Percentiles rank a stretch among this genome's conserved stretches.
These are phyloP conservation scores for Miscanthus lutarioriparius DNA, from an alignment of 176 grass and related monocot species.

Conservation along the genomic window DNA sequence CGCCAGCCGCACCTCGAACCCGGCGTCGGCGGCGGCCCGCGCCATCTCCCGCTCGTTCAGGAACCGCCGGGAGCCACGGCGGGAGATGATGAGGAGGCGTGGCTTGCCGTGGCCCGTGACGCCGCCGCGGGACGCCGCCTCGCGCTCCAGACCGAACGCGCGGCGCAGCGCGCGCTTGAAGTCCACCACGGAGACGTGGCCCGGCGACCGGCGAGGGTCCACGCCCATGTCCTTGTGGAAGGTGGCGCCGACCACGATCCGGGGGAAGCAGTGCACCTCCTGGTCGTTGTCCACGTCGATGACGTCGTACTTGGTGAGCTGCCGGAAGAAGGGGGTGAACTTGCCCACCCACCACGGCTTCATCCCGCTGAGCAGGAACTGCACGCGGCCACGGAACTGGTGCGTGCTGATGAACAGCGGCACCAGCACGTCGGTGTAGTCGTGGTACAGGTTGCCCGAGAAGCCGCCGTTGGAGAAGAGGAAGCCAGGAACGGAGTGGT, in stretches of 20 bases:
- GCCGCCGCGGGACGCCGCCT: slow-evolving; percentile 48
- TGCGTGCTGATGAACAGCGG: slow-evolving; percentile 85
- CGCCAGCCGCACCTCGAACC: too few relatives aligned
- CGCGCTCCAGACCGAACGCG: slow-evolving; percentile 72
- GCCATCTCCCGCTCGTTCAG: too few relatives aligned
- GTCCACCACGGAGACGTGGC: slow-evolving; percentile 55
- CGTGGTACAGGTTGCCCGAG: slow-evolving; percentile 93
- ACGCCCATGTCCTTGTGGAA: slow-evolving; percentile 95
- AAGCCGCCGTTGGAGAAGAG: slow-evolving; percentile 82
- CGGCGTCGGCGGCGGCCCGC: too few relatives aligned
- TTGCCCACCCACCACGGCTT: slow-evolving; percentile 90
- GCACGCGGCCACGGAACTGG: slow-evolving; percentile 63
- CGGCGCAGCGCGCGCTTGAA: slow-evolving; percentile 69
- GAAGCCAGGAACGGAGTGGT: slow-evolving; percentile 75
- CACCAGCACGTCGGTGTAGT: slow-evolving; percentile 90
- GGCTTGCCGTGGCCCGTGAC: neutral
- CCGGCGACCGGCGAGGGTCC: slow-evolving; percentile 36
- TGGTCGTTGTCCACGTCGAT: slow-evolving; percentile 71
- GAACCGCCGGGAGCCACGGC: too few relatives aligned
- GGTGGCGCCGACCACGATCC: slow-evolving; percentile 58
- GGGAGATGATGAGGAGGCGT: too few relatives aligned
- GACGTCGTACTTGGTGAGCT: slow-evolving; percentile 67
- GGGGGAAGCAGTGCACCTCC: slow-evolving; percentile 73
- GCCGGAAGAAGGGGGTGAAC: slow-evolving; percentile 62
- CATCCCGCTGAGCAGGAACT: slow-evolving; percentile 59